A percentile compares a stretch with the other conserved stretches of the same genome.
phyloP scores from a whole-genome alignment of 495 filamentous ascomycete species.

The Tuber umbilicatum region DNA sequence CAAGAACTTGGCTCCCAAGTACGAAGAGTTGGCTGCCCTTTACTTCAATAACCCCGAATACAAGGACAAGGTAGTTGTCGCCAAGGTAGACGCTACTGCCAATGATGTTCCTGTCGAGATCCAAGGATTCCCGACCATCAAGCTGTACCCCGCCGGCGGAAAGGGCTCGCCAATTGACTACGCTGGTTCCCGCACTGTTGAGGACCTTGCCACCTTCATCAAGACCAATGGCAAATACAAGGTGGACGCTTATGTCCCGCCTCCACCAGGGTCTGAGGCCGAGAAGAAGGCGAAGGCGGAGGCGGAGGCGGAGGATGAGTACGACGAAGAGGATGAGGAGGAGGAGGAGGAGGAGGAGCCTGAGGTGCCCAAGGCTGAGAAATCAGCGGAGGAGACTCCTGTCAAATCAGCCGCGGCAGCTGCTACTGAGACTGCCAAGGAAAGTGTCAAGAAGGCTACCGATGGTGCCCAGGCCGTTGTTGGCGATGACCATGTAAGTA shows the following conservation, averaged over 20 bases:
- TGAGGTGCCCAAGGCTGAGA: constrained; percentile 50
- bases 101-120: constrained; percentile 98
- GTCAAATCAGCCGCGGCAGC: constrained; percentile 50
- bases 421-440: constrained; percentile 49
- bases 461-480: constrained; percentile 46
- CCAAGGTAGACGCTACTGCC: constrained; percentile 93
- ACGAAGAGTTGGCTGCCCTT: constrained; percentile 78
- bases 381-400: constrained; percentile 38
- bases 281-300: constrained; percentile 47
- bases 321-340: too few species aligned
- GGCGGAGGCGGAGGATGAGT: too few species aligned
- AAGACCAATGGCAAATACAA: constrained; percentile 90
- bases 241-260: constrained; percentile 55
- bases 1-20: constrained; percentile 87
- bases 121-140: constrained; percentile 98
- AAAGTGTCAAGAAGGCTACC: constrained; percentile 38
- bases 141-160: constrained; percentile 84
- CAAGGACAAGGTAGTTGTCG: constrained; percentile 78
- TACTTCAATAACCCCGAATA: constrained; percentile 66
- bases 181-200: constrained; percentile 77
- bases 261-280: constrained; percentile 36
- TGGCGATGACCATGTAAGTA: constrained; percentile 44
- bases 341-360: constrained; percentile 47
- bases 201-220: constrained; percentile 90
- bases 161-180: constrained; percentile 84